Evolutionary conservation across 371 early-diverging fungal genomes (phyloP).

Genomic region (Chytridium lagenaria): DNA sequence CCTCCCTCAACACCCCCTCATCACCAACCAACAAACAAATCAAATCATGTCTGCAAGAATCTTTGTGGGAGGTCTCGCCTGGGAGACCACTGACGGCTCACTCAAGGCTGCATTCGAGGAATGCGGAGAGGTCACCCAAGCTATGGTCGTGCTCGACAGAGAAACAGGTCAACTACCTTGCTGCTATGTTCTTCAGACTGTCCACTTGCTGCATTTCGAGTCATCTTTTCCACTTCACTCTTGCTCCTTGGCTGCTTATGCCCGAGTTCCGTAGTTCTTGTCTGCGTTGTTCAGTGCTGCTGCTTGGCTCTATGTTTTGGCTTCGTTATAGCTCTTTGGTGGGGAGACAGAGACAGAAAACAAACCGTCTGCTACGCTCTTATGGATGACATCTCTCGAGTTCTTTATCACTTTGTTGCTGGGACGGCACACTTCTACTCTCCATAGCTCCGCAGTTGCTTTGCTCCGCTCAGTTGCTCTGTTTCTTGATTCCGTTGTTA

Average conservation of each 20-base stretch:
- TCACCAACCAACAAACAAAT: neutral
- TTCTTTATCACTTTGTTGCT: neutral
- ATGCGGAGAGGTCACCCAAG: constrained; percentile 62
- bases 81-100: constrained; percentile 81
- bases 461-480: neutral
- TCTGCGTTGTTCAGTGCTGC: too few species aligned
- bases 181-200: neutral
- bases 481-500: constrained; percentile 3
- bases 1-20: too few species aligned
- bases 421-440: neutral
- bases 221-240: neutral
- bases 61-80: constrained; percentile 88
- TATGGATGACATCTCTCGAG: neutral
- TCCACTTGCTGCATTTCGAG: neutral
- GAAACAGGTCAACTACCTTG: too few species aligned
- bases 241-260: neutral
- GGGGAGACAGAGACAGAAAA: too few species aligned
- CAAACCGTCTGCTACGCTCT: neutral
- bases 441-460: neutral
- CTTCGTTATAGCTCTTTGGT: too few species aligned
- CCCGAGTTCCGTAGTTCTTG: too few species aligned
- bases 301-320: too few species aligned
- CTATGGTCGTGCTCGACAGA: constrained; percentile 84
- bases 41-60: constrained; percentile 68
- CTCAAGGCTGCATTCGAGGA: constrained; percentile 57